Conservation (phyloP, 2,329 filamentous ascomycete species). For the Madurella fahalii region DNA sequence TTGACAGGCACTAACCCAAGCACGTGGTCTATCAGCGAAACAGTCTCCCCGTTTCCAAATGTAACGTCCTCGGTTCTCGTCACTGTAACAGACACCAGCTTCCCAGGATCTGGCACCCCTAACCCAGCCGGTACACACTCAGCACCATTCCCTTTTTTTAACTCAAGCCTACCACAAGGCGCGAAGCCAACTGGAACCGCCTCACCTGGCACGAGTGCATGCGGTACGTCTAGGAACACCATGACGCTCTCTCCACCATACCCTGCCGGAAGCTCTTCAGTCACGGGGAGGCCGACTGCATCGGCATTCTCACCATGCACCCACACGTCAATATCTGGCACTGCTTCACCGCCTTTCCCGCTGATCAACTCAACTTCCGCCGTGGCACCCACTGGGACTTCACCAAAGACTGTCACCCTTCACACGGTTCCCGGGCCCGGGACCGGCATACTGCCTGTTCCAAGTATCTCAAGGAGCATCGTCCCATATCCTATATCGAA, state of each 20-base stretch:
- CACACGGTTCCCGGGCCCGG: background rate
- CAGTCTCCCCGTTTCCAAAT: too few species aligned
- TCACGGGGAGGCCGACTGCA: background rate
- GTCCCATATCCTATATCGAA: slow-evolving; percentile 5
- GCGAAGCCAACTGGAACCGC: background rate
- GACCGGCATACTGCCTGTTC: background rate
- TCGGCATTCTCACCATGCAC: too few species aligned
- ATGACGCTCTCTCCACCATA: slow-evolving; percentile 5
- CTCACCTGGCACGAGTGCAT: background rate
- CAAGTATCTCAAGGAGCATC: background rate
- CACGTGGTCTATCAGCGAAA: background rate
- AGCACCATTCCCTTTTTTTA: slow-evolving; percentile 10
- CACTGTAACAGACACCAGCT: slow-evolving; percentile 1
- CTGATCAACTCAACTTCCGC: slow-evolving; percentile 6
- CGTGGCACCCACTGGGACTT: slow-evolving; percentile 4
- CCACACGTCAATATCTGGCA: background rate
- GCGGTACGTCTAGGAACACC: background rate
- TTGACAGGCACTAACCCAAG: slow-evolving; percentile 1
- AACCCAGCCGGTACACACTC: background rate
- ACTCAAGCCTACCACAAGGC: background rate
- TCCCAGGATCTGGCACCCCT: background rate
- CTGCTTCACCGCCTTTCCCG: slow-evolving; percentile 9
- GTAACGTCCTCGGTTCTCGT: background rate
- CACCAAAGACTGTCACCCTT: background rate
- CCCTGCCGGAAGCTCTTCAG: slow-evolving; percentile 10